These are phyloP conservation scores for Waltergamsia citrina DNA, from an alignment of 2,329 filamentous ascomycete genomes.

Conservation along the genomic window DNA sequence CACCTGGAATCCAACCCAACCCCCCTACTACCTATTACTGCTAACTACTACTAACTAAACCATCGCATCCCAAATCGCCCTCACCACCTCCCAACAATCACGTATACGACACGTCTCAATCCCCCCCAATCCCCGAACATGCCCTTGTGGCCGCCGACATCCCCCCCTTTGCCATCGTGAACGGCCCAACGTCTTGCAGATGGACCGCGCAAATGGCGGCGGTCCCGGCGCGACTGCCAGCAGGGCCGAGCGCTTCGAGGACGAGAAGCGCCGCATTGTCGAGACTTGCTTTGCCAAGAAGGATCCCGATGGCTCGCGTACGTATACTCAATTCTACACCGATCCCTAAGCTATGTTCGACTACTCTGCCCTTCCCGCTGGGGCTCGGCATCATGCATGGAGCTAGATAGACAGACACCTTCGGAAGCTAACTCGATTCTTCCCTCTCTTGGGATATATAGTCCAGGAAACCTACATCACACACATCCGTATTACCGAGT, in stretches of 20 bases:
- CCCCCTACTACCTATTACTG: background rate
- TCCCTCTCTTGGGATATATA: no score
- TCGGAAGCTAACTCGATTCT: no score
- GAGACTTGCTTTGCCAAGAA: slow-evolving; percentile 90
- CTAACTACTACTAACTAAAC: background rate
- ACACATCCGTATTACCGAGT: slow-evolving; percentile 86
- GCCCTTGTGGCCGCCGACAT: slow-evolving; percentile 14
- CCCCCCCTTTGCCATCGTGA: slow-evolving; percentile 11
- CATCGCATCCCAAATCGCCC: background rate
- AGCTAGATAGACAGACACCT: no score
- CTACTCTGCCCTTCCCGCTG: no score
- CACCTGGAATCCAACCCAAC: background rate
- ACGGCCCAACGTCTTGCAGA: slow-evolving; percentile 11
- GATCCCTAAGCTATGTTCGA: no score
- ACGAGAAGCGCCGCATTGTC: slow-evolving; percentile 90
- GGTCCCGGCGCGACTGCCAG: slow-evolving; percentile 22
- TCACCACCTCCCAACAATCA: background rate
- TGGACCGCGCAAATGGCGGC: slow-evolving; percentile 29
- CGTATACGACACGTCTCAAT: no score
- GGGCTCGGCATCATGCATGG: no score
- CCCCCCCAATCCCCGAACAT: slow-evolving; percentile 10
- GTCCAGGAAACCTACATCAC: slow-evolving; percentile 87
- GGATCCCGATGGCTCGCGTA: slow-evolving; percentile 79
- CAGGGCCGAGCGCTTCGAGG: slow-evolving; percentile 80
- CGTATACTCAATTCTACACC: slow-evolving; percentile 29